Conservation (phyloP, 140 eudicot genomes). For the Cichorium intybus region DNA sequence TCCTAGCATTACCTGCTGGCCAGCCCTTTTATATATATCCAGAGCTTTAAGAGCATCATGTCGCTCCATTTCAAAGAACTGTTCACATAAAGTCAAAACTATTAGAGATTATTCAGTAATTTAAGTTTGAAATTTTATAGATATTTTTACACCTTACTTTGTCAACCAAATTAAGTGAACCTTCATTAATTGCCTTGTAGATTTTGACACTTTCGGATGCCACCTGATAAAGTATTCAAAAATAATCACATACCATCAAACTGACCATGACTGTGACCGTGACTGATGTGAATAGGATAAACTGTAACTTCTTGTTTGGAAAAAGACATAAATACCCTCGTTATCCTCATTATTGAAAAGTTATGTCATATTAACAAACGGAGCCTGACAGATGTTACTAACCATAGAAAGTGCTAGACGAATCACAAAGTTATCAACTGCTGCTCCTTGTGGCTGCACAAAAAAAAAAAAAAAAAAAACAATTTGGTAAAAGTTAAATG, state of each 20-base stretch:
- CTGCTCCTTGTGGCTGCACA: constrained; percentile 92
- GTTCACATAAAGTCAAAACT: constrained; percentile 7
- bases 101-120: not conserved
- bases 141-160: constrained; percentile 43
- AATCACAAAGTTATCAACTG: constrained; percentile 63
- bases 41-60: constrained; percentile 67
- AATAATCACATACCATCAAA: not conserved
- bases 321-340: not conserved
- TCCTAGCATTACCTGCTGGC: constrained; percentile 55
- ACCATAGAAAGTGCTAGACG: constrained; percentile 81
- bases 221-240: constrained; percentile 40
- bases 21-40: constrained; percentile 80
- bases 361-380: no score
- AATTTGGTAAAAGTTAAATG: not conserved
- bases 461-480: constrained; percentile 6
- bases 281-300: no score
- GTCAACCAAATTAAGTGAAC: constrained; percentile 71
- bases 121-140: not conserved
- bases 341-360: not conserved
- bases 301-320: no score
- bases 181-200: constrained; percentile 79
- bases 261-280: not conserved
- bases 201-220: constrained; percentile 77
- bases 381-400: constrained; percentile 15
- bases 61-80: constrained; percentile 93